Conservation (phyloP, 176 grass and related monocot genomes). For the Oryza punctata region DNA sequence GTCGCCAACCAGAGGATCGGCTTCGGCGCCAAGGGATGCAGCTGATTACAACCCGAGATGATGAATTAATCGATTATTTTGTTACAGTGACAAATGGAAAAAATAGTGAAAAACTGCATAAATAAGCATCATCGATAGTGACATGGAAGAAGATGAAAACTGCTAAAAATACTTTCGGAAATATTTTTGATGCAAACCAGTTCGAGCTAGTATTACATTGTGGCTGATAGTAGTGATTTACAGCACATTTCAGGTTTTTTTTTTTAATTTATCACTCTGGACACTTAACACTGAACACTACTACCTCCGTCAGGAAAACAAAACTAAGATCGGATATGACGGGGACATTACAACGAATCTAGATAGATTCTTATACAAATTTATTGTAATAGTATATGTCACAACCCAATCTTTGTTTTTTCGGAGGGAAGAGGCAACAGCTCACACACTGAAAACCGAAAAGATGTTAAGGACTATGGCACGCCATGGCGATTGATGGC, state of each 20-base stretch:
- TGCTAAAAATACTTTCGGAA: background rate
- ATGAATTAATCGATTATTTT: background rate
- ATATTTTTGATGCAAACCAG: background rate
- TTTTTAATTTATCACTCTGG: background rate
- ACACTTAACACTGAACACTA: background rate
- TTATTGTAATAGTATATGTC: no score
- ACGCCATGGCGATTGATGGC: conserved; percentile 47
- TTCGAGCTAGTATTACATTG: background rate
- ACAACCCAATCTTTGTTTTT: no score
- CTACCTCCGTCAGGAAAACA: no score
- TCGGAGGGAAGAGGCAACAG: no score
- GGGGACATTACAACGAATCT: no score
- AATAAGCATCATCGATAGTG: background rate
- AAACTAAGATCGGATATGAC: no score
- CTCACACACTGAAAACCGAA: background rate
- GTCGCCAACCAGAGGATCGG: conserved; percentile 62
- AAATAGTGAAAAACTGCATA: background rate
- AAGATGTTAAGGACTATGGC: conserved; percentile 21
- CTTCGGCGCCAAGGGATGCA: conserved; percentile 60
- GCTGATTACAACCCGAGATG: conserved; percentile 20
- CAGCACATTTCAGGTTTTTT: background rate
- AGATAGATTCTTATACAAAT: no score
- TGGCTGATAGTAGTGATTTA: background rate
- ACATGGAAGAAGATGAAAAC: background rate
- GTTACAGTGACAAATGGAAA: background rate